Conservation (phyloP, 202 grass and related monocot species). For the Elaeis oleifera region DNA sequence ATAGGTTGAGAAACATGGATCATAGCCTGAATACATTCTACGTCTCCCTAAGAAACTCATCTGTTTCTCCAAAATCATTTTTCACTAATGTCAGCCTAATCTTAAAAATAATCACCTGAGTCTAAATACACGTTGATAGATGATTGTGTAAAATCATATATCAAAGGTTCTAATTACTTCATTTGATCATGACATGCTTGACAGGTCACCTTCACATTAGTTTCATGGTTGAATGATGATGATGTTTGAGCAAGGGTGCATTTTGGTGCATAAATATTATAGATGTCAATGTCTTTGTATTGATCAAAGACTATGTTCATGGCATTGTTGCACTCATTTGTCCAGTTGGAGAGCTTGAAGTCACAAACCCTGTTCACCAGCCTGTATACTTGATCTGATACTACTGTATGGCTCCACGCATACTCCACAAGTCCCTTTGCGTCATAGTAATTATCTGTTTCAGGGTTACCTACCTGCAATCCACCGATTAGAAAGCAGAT, state of each 20-base stretch:
- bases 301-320: constrained; percentile 49
- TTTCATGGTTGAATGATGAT: constrained; percentile 20
- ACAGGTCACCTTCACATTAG: constrained; percentile 5
- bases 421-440: constrained; percentile 65
- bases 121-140: too few species aligned
- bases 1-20: constrained; percentile 69
- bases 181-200: constrained; percentile 19
- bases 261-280: constrained; percentile 84
- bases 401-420: constrained; percentile 79
- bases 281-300: constrained; percentile 71
- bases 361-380: constrained; percentile 46
- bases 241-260: constrained; percentile 61
- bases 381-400: constrained; percentile 60
- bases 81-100: too few species aligned
- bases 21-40: constrained; percentile 63
- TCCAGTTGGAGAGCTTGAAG: constrained; percentile 64
- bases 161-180: constrained; percentile 12
- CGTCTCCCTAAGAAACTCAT: constrained; percentile 44
- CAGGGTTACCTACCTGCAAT: constrained; percentile 73
- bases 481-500: neutral
- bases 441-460: constrained; percentile 74
- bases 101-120: too few species aligned
- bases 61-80: constrained; percentile 28
- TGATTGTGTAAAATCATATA: too few species aligned
- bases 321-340: constrained; percentile 42